Percentiles rank a stretch among this genome's conserved stretches.
Conservation (phyloP, 805 yeast genomes). For the Wickerhamiella dianesei region DNA sequence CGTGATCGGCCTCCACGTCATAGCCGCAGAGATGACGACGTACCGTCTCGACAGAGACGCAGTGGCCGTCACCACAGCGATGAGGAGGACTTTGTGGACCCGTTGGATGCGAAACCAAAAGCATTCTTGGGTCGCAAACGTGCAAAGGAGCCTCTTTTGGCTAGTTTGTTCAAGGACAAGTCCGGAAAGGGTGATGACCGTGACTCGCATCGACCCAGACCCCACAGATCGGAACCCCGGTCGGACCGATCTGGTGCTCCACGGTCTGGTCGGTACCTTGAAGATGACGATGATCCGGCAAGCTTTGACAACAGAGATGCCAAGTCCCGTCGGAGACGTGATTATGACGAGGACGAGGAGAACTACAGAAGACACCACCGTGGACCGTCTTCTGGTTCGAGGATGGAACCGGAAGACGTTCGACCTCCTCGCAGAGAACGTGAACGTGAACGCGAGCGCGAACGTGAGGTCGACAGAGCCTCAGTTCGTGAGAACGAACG, state of each 20-base stretch:
- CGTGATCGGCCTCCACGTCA: background rate
- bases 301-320: background rate
- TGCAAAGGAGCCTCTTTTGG: slow-evolving; percentile 12
- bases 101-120: slow-evolving; percentile 4
- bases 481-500: background rate
- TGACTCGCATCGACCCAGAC: no score
- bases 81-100: slow-evolving; percentile 5
- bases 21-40: background rate
- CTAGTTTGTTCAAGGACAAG: slow-evolving; percentile 6
- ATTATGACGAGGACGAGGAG: background rate
- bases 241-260: background rate
- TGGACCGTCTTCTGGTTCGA: background rate
- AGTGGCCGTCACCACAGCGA: background rate
- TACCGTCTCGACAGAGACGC: no score
- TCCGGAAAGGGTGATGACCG: slow-evolving; percentile 3
- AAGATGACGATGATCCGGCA: background rate
- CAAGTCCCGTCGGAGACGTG: background rate
- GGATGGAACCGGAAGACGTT: slow-evolving; percentile 3
- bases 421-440: slow-evolving; percentile 7
- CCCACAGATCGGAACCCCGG: no score
- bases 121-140: slow-evolving; percentile 11
- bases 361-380: background rate
- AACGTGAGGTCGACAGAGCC: background rate
- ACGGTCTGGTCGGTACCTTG: background rate
- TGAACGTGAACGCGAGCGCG: background rate